Conservation (phyloP, 805 yeast genomes). For the Lipomyces starkeyi region DNA sequence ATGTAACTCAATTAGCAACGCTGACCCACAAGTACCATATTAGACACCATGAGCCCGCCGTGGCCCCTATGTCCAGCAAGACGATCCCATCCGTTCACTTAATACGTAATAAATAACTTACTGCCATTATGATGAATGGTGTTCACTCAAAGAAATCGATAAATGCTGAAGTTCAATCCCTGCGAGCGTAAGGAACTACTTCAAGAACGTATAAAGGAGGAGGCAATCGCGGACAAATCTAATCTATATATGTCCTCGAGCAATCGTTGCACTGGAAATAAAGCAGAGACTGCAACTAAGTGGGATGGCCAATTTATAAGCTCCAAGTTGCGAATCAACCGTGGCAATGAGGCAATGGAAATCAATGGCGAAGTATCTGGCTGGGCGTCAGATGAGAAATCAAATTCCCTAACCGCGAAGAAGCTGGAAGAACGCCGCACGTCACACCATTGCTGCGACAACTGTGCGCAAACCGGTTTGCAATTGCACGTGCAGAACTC, state of each 20-base stretch:
- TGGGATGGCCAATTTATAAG: background rate
- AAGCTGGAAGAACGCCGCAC: conserved; percentile 7
- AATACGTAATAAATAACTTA: background rate
- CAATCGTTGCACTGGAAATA: background rate
- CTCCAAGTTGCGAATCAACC: background rate
- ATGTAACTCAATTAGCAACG: background rate
- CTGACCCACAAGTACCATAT: background rate
- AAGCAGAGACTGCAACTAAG: background rate
- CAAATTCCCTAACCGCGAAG: background rate
- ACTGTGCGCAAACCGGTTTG: background rate
- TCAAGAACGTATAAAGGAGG: background rate
- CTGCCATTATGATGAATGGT: background rate
- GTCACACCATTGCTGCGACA: background rate
- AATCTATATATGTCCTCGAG: conserved; percentile 2
- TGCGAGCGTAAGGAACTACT: background rate
- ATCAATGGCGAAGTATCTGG: background rate
- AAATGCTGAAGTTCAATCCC: background rate
- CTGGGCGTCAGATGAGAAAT: background rate
- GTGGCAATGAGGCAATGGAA: background rate
- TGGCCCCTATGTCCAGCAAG: background rate
- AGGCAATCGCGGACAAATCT: background rate
- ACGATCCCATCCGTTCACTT: background rate
- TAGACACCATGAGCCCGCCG: background rate
- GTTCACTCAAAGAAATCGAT: background rate
- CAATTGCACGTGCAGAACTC: background rate